These are phyloP conservation scores for Xylogone sp. DNA, from an alignment of 2,329 filamentous ascomycete genomes.

Conservation along the genomic window DNA sequence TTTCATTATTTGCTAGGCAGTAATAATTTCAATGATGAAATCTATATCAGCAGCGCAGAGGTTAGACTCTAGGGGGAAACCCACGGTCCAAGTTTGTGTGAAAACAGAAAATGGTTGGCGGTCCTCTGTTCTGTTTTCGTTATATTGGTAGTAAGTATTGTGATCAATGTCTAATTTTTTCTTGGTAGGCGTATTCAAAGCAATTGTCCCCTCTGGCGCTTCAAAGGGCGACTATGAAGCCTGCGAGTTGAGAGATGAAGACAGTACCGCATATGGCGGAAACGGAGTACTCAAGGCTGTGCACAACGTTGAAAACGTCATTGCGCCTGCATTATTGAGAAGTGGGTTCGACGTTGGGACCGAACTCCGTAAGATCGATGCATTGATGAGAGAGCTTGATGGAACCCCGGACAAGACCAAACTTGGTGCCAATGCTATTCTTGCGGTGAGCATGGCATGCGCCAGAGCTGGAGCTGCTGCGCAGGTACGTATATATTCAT, in stretches of 20 bases:
- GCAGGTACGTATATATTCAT: slow-evolving; percentile 32
- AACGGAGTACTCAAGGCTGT: slow-evolving; percentile 54
- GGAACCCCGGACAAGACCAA: slow-evolving; percentile 56
- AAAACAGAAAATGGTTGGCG: slow-evolving; percentile 22
- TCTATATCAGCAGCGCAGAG: slow-evolving; percentile 21
- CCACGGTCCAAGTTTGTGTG: slow-evolving; percentile 30
- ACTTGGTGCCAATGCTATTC: slow-evolving; percentile 56
- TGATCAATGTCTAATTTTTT: neutral
- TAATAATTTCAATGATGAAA: too few species aligned
- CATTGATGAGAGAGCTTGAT: slow-evolving; percentile 50
- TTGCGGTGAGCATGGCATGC: slow-evolving; percentile 56
- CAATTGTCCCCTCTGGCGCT: slow-evolving; percentile 31
- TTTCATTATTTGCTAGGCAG: too few species aligned
- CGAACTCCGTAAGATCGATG: slow-evolving; percentile 50
- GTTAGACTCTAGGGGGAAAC: slow-evolving; percentile 32
- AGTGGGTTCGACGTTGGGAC: slow-evolving; percentile 46
- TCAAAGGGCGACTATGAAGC: slow-evolving; percentile 32
- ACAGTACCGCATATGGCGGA: slow-evolving; percentile 48
- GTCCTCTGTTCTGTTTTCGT: neutral
- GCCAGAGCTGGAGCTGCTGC: slow-evolving; percentile 53
- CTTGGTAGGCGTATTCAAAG: slow-evolving; percentile 24
- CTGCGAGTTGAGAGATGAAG: slow-evolving; percentile 39
- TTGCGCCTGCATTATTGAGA: slow-evolving; percentile 51
- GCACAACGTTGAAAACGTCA: slow-evolving; percentile 49
- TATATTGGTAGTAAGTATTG: neutral